Evolutionary conservation across 371 early-diverging fungal genomes (phyloP).

Genomic region (Nematocida ironsii): DNA sequence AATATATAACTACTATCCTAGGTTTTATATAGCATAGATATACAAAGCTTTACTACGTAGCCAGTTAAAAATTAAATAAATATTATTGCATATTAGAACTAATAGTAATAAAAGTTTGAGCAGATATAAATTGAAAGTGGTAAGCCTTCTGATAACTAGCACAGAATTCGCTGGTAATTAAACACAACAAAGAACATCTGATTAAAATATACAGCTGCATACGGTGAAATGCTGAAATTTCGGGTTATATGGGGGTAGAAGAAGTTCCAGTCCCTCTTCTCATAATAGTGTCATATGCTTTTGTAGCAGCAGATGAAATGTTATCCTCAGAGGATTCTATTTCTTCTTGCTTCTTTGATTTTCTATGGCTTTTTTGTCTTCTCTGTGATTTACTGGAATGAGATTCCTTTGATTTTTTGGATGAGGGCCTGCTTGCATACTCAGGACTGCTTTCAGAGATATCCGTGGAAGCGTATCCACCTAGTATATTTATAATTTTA

Average conservation of each 20-base stretch:
- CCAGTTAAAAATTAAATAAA: no score
- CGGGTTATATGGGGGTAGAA: neutral
- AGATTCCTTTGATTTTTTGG: neutral
- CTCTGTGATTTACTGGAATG: neutral
- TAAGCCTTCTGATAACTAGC: no score
- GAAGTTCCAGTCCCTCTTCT: neutral
- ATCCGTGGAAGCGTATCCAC: conserved; percentile 27
- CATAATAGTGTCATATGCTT: conserved; percentile 12
- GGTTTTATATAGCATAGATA: no score
- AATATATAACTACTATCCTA: no score
- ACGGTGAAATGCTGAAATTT: neutral
- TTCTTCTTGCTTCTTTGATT: neutral
- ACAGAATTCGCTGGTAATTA: no score
- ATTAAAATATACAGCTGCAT: no score
- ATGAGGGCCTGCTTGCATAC: neutral
- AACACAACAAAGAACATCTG: no score
- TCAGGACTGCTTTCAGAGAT: neutral
- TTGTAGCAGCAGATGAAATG: conserved; percentile 6
- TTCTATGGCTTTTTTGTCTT: neutral
- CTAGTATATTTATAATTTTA: conserved; percentile 44
- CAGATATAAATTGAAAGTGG: no score
- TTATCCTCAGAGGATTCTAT: conserved; percentile 18
- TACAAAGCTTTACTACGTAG: no score
- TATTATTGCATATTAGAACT: no score
- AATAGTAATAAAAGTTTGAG: no score